These are phyloP conservation scores for Berberis thunbergii DNA, from an alignment of 164 flowering plant species.

Conservation along the genomic window DNA sequence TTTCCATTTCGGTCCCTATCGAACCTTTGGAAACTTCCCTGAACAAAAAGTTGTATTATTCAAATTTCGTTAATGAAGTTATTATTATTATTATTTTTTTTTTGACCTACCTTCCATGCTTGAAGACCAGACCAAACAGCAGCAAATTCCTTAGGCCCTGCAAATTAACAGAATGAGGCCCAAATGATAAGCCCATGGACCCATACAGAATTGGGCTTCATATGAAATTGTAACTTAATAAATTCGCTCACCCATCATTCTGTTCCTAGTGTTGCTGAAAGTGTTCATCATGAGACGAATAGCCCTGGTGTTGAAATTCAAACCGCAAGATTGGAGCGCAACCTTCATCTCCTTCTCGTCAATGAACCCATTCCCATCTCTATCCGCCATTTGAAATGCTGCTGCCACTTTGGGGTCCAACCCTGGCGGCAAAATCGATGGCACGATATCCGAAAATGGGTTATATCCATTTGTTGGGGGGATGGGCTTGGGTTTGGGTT, in stretches of 20 bases:
- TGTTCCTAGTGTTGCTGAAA: constrained; percentile 65
- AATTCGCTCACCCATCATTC: constrained; percentile 66
- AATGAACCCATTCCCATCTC: constrained; percentile 76
- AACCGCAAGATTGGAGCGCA: constrained; percentile 67
- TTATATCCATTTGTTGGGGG: no score
- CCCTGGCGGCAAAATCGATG: no score
- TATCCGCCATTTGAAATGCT: constrained; percentile 70
- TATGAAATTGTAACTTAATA: background rate
- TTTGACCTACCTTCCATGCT: constrained; percentile 63
- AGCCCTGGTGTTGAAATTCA: constrained; percentile 70
- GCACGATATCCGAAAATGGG: no score
- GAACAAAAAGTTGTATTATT: constrained; percentile 1
- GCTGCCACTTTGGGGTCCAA: constrained; percentile 64
- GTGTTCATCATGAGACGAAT: constrained; percentile 85
- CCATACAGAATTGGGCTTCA: background rate
- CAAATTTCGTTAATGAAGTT: background rate
- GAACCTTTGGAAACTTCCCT: constrained; percentile 68
- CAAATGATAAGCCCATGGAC: background rate
- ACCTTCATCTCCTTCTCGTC: constrained; percentile 88
- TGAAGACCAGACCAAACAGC: constrained; percentile 71
- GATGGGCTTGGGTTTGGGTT: no score
- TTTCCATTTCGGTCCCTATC: constrained; percentile 75
- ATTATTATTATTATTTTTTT: no score
- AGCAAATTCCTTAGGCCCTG: constrained; percentile 91
- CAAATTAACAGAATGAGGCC: background rate